These are phyloP conservation scores for Nakaseomyces glabratus DNA, from an alignment of 1,139 yeast species.

Conservation along the genomic window DNA sequence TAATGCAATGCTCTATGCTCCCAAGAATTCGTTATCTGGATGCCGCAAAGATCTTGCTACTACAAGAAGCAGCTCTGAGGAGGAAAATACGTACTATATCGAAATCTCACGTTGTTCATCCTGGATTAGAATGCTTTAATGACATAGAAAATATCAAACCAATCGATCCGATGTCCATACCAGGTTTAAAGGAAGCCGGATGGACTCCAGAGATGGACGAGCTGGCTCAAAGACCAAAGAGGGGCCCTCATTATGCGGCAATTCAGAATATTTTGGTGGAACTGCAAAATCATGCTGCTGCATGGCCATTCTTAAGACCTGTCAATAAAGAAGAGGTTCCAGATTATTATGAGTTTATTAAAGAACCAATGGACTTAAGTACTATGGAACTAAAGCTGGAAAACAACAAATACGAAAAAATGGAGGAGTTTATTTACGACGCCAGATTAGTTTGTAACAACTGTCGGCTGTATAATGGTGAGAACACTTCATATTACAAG, in stretches of 20 bases:
- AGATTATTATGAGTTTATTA: slow-evolving; percentile 90
- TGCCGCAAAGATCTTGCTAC: slow-evolving; percentile 69
- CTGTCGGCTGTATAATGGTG: slow-evolving; percentile 83
- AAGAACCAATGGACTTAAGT: slow-evolving; percentile 97
- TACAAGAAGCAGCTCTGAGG: slow-evolving; percentile 88
- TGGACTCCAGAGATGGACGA: slow-evolving; percentile 99
- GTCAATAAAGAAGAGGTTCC: slow-evolving; percentile 92
- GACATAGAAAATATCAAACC: slow-evolving; percentile 43
- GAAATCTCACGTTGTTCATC: slow-evolving; percentile 67
- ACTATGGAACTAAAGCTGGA: slow-evolving; percentile 94
- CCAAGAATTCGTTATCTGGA: slow-evolving; percentile 84
- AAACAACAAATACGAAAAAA: slow-evolving; percentile 79
- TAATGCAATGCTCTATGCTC: slow-evolving; percentile 94
- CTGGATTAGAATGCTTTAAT: slow-evolving; percentile 71
- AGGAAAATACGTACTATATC: slow-evolving; percentile 75
- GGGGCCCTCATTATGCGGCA: slow-evolving; percentile 90
- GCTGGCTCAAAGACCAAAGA: slow-evolving; percentile 85
- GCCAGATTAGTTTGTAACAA: slow-evolving; percentile 78
- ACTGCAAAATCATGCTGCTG: slow-evolving; percentile 86
- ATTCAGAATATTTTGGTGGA: slow-evolving; percentile 85
- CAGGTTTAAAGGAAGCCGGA: slow-evolving; percentile 86
- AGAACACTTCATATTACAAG: slow-evolving; percentile 79
- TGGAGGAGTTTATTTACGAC: slow-evolving; percentile 89
- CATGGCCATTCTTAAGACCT: slow-evolving; percentile 98
- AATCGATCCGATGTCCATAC: slow-evolving; percentile 67